A percentile compares a stretch with the other conserved stretches of the same genome.
phyloP scores from a whole-genome alignment of 495 filamentous ascomycete species.

The Tirmania nivea region DNA sequence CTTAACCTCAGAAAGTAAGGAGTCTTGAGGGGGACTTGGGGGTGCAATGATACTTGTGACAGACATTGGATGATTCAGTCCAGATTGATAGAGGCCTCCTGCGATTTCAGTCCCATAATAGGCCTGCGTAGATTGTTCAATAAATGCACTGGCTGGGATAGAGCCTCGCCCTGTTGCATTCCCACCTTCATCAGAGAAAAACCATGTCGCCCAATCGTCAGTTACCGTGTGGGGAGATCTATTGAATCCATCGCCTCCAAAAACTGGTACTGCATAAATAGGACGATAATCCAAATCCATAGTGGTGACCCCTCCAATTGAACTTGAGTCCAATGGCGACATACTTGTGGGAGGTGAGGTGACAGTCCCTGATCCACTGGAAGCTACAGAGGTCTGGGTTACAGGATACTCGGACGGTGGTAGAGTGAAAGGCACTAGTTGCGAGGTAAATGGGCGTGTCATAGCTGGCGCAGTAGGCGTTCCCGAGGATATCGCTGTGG shows the following conservation, averaged over 20 bases:
- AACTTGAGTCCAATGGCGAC: conserved; percentile 20
- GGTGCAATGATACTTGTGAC: conserved; percentile 79
- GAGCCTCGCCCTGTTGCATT: conserved; percentile 10
- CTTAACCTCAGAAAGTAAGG: conserved; percentile 70
- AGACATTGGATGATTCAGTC: conserved; percentile 55
- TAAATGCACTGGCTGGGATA: conserved; percentile 16
- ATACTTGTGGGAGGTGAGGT: conserved; percentile 25
- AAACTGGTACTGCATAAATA: conserved; percentile 57
- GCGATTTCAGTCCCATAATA: conserved; percentile 4
- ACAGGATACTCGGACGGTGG: conserved; percentile 32
- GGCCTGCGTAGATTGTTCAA: conserved; percentile 21
- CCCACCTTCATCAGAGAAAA: conserved; percentile 44
- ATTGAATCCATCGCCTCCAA: conserved; percentile 55
- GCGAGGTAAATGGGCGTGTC: conserved; percentile 8
- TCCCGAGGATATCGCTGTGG: conserved; percentile 6
- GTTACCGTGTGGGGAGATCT: conserved; percentile 74
- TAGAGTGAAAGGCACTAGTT: conserved; percentile 27
- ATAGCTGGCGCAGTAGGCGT: conserved; percentile 6
- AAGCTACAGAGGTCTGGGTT: conserved; percentile 18
- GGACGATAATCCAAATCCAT: conserved; percentile 39
- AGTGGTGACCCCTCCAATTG: conserved; percentile 21
- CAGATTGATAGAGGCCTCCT: conserved; percentile 5
- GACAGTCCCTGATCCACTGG: conserved; percentile 20
- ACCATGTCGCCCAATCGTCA: conserved; percentile 77
- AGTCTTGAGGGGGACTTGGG: conserved; percentile 41